A percentile compares a stretch with the other conserved stretches of the same genome.
Evolutionary conservation across 768 basidiomycete genomes (phyloP).

Genomic region (Lepiota venenata): DNA sequence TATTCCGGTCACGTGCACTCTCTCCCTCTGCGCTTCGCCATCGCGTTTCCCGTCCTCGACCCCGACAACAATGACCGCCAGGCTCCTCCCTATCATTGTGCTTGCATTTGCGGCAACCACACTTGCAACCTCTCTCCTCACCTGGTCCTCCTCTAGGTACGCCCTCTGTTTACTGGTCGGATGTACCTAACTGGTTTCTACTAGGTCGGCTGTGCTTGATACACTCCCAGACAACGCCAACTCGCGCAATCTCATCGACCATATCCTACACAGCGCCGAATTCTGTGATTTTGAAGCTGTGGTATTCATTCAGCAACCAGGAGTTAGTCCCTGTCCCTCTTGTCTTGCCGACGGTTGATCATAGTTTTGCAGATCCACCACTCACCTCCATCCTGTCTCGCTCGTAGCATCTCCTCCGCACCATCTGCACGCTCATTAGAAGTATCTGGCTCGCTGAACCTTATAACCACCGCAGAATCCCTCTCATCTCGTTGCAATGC

Average conservation of each 20-base stretch:
- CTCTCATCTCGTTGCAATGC: constrained; percentile 34
- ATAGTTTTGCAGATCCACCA: not conserved
- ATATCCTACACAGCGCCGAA: constrained; percentile 39
- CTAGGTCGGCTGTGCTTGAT: constrained; percentile 48
- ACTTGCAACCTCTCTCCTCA: constrained; percentile 59
- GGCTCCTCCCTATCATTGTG: constrained; percentile 37
- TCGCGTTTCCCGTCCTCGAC: constrained; percentile 9
- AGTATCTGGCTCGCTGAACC: constrained; percentile 39
- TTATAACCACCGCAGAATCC: constrained; percentile 33
- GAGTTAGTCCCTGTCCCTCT: constrained; percentile 51
- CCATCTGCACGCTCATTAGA: constrained; percentile 61
- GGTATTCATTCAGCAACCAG: constrained; percentile 67
- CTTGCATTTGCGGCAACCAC: constrained; percentile 48
- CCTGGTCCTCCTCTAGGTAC: constrained; percentile 72
- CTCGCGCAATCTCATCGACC: constrained; percentile 37
- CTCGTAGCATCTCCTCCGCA: constrained; percentile 42
- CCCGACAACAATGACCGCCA: constrained; percentile 35
- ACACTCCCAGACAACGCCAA: constrained; percentile 32
- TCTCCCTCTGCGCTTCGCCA: constrained; percentile 2
- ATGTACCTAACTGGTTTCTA: not conserved
- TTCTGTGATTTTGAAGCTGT: constrained; percentile 66
- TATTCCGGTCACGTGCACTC: constrained; percentile 21
- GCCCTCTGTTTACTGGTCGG: not conserved
- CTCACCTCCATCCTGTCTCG: constrained; percentile 30
- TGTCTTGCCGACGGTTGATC: not conserved